These are phyloP conservation scores for Talaromyces sp. DNA, from an alignment of 2,329 filamentous ascomycete genomes.

Conservation along the genomic window DNA sequence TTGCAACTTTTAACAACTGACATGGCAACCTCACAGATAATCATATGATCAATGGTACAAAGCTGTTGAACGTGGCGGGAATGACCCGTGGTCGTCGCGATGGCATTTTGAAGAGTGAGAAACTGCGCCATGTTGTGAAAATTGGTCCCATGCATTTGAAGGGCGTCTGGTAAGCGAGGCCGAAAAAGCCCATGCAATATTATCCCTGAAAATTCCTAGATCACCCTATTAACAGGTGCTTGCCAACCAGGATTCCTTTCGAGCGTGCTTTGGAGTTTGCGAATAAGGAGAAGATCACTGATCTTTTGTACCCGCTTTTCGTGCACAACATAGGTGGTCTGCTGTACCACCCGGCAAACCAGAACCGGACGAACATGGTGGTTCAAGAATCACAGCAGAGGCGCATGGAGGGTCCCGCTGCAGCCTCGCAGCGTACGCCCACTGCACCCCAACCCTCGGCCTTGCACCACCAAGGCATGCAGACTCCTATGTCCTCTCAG, in stretches of 20 bases:
- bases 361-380: slow-evolving; percentile 77
- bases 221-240: too few relatives aligned
- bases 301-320: slow-evolving; percentile 91
- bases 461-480: slow-evolving; percentile 67
- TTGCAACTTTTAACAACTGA: not conserved
- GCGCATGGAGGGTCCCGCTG: slow-evolving; percentile 61
- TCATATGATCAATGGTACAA: slow-evolving; percentile 99
- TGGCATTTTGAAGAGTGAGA: slow-evolving; percentile 97
- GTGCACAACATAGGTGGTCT: slow-evolving; percentile 95
- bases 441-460: slow-evolving; percentile 66
- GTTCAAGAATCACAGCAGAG: slow-evolving; percentile 81
- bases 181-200: not conserved
- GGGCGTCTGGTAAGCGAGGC: slow-evolving; percentile 78
- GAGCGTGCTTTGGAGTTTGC: slow-evolving; percentile 97
- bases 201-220: too few relatives aligned
- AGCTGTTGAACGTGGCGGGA: slow-evolving; percentile 92
- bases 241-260: slow-evolving; percentile 79
- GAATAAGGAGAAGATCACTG: slow-evolving; percentile 99
- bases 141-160: slow-evolving; percentile 99
- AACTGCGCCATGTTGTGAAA: slow-evolving; percentile 94
- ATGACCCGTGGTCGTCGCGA: slow-evolving; percentile 97
- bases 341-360: slow-evolving; percentile 86
- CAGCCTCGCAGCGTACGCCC: slow-evolving; percentile 60
- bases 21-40: slow-evolving; percentile 65
- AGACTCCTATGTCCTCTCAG: slow-evolving; percentile 59